Evolutionary conservation across 495 filamentous ascomycete species (phyloP).

Genomic region (Chlorociboria aeruginascens): DNA sequence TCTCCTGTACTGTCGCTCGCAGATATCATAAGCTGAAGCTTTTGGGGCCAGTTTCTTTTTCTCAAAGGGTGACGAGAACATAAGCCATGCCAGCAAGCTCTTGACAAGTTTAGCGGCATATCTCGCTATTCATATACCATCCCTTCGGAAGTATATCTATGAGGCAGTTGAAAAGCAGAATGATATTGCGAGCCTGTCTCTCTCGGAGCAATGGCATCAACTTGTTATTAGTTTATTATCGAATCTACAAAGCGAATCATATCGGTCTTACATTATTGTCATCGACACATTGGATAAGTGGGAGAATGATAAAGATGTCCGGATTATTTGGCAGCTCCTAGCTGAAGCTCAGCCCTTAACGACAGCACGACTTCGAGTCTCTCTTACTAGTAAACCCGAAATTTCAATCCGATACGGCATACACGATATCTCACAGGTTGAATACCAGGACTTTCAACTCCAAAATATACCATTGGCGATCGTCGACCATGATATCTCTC

Average conservation of each 20-base stretch:
- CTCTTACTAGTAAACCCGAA: slow-evolving; percentile 8
- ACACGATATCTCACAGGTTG: neutral
- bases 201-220: slow-evolving; percentile 14
- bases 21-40: neutral
- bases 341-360: slow-evolving; percentile 11
- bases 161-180: slow-evolving; percentile 8
- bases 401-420: slow-evolving; percentile 11
- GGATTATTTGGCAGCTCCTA: neutral
- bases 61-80: slow-evolving; percentile 3
- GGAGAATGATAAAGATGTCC: slow-evolving; percentile 15
- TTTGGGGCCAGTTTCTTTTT: slow-evolving; percentile 10
- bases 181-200: slow-evolving; percentile 9
- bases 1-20: neutral
- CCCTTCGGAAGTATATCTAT: neutral
- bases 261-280: slow-evolving; percentile 4
- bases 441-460: neutral
- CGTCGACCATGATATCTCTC: slow-evolving; percentile 3
- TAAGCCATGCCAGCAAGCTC: slow-evolving; percentile 14
- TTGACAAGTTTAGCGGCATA: slow-evolving; percentile 8
- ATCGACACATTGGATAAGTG: slow-evolving; percentile 19
- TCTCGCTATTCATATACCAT: neutral
- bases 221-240: slow-evolving; percentile 13
- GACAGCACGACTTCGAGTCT: slow-evolving; percentile 8
- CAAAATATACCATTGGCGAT: neutral
- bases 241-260: slow-evolving; percentile 13